Percentiles rank a stretch among this genome's conserved stretches.
Conservation (phyloP, 2,329 filamentous ascomycete species). For the Cordyceps fumosorosea region DNA sequence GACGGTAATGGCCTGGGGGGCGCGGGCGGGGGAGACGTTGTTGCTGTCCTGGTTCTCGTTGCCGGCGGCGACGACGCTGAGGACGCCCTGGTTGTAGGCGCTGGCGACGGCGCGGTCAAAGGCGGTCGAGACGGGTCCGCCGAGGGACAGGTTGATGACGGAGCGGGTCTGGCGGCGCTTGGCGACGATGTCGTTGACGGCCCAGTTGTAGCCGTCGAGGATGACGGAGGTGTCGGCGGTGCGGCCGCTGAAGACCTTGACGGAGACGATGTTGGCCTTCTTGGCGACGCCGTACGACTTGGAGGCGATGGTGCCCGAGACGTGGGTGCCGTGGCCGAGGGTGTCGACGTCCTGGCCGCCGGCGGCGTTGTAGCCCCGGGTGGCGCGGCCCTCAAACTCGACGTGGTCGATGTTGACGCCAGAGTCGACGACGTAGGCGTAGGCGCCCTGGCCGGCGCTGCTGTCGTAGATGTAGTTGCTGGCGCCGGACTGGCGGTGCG, state of each 20-base stretch:
- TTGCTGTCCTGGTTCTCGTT: conserved; percentile 38
- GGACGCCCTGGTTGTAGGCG: conserved; percentile 40
- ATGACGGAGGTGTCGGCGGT: conserved; percentile 42
- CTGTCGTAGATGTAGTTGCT: conserved; percentile 33
- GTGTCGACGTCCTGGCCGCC: conserved; percentile 46
- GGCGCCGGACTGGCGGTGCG: conserved; percentile 29
- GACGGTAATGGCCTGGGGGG: conserved; percentile 44
- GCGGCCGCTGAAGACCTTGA: conserved; percentile 53
- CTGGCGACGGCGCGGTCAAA: conserved; percentile 44
- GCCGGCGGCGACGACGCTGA: conserved; percentile 49
- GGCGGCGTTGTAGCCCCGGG: conserved; percentile 22
- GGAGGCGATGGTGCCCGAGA: conserved; percentile 55
- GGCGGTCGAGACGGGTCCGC: conserved; percentile 36
- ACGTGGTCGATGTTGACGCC: conserved; percentile 51
- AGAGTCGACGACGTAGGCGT: conserved; percentile 59
- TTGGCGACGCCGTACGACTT: conserved; percentile 57
- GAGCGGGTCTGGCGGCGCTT: conserved; percentile 18
- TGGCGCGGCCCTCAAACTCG: conserved; percentile 51
- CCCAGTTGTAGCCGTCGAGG: conserved; percentile 26
- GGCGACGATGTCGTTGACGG: conserved; percentile 15
- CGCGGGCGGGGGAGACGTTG: conserved; percentile 40
- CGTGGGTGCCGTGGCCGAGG: conserved; percentile 56
- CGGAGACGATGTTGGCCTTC: conserved; percentile 45
- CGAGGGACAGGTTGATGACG: conserved; percentile 51
- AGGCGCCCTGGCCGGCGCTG: conserved; percentile 48